These are phyloP conservation scores for Metschnikowia bowlesiae DNA, from an alignment of 805 yeast species.

Conservation along the genomic window DNA sequence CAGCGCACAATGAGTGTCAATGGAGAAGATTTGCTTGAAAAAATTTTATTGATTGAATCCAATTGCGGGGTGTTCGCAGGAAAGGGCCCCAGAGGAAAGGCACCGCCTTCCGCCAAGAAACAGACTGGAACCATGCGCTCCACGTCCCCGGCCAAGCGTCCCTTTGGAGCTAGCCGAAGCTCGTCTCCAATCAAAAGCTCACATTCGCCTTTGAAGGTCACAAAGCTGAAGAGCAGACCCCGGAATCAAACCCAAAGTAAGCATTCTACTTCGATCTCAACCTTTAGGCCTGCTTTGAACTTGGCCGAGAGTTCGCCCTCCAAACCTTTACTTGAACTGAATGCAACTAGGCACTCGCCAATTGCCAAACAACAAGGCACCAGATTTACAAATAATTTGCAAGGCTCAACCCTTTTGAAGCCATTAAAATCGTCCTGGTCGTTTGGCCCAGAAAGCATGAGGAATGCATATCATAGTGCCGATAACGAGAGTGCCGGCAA, in stretches of 20 bases:
- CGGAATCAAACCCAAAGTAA: background rate
- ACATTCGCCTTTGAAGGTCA: slow-evolving; percentile 11
- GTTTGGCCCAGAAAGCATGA: background rate
- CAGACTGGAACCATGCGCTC: background rate
- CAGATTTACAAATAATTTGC: background rate
- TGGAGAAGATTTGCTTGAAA: slow-evolving; percentile 47
- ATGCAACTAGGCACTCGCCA: background rate
- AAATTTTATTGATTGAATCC: slow-evolving; percentile 29
- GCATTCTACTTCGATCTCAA: background rate
- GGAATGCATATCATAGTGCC: background rate
- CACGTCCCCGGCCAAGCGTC: slow-evolving; percentile 7
- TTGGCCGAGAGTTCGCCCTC: background rate
- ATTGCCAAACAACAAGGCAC: background rate
- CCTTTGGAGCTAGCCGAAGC: slow-evolving; percentile 4
- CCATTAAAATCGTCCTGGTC: slow-evolving; percentile 8
- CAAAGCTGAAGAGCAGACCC: slow-evolving; percentile 2
- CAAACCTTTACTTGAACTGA: background rate
- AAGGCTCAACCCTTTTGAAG: slow-evolving; percentile 1
- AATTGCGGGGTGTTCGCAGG: slow-evolving; percentile 6
- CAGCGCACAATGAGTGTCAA: slow-evolving; percentile 31
- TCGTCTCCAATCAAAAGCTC: slow-evolving; percentile 9
- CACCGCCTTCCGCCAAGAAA: background rate
- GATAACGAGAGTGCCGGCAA: slow-evolving; percentile 8
- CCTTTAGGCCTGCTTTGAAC: background rate
- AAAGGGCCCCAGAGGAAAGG: slow-evolving; percentile 6